A percentile compares a stretch with the other conserved stretches of the same genome.
Evolutionary conservation across 83 land plant genomes (phyloP).

Genomic region (Larix sibirica): DNA sequence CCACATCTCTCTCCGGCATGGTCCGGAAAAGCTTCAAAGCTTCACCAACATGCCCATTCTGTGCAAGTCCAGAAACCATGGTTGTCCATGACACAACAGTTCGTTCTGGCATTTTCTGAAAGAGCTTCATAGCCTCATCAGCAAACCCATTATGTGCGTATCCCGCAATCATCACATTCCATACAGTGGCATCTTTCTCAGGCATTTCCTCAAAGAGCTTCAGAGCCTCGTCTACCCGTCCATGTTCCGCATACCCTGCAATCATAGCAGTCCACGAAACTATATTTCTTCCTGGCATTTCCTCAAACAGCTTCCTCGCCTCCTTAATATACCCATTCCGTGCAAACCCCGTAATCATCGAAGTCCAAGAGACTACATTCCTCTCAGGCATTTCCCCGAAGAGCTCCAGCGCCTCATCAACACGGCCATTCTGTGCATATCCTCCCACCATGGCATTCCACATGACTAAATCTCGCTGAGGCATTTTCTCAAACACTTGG

Average conservation of each 20-base stretch:
- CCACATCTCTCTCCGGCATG: not conserved
- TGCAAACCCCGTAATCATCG: not conserved
- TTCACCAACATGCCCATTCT: conserved; percentile 4
- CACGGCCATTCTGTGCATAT: not conserved
- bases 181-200: not conserved
- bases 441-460: not conserved
- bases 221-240: not conserved
- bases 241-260: too few species aligned
- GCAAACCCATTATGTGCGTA: not conserved
- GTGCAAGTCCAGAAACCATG: conserved; percentile 1
- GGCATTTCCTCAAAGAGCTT: not conserved
- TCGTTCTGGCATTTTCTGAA: conserved; percentile 9
- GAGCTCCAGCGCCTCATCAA: not conserved
- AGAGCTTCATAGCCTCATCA: not conserved
- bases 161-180: not conserved
- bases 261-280: too few species aligned
- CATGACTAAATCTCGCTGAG: not conserved
- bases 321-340: not conserved
- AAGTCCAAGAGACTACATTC: not conserved
- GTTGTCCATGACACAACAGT: not conserved
- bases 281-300: conserved; percentile 11
- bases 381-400: not conserved
- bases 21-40: conserved; percentile 15
- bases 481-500: not conserved
- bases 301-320: conserved; percentile 13